Conservation (phyloP, 306 rosid species). For the Prunus salicina region DNA sequence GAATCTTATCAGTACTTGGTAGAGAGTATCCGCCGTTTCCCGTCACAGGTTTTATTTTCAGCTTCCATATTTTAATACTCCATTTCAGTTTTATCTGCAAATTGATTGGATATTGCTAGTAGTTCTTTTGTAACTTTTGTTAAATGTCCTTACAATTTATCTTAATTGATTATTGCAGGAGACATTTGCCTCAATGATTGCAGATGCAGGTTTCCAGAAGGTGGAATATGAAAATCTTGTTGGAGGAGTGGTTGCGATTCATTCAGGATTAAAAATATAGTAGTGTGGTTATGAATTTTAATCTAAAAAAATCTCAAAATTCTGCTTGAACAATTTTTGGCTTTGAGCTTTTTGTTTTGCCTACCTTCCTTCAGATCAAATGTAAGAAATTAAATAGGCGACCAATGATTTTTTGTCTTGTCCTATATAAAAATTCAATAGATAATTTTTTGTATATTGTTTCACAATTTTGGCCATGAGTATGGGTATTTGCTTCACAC, state of each 20-base stretch:
- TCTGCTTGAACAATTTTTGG: not conserved
- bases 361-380: not conserved
- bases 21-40: constrained; percentile 88
- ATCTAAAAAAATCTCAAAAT: not conserved
- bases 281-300: not conserved
- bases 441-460: no score
- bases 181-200: constrained; percentile 81
- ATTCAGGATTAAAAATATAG: constrained; percentile 77
- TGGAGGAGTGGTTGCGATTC: constrained; percentile 94
- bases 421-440: no score
- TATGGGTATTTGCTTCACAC: no score
- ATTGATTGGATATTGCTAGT: constrained; percentile 4
- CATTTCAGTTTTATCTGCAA: not conserved
- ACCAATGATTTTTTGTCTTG: no score
- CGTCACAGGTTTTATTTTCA: constrained; percentile 63
- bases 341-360: not conserved
- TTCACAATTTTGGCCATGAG: no score
- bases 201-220: constrained; percentile 79
- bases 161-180: constrained; percentile 52
- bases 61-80: not conserved
- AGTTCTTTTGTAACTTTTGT: not conserved
- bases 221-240: constrained; percentile 87
- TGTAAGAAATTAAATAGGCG: not conserved
- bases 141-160: constrained; percentile 5
- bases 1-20: constrained; percentile 92